These are phyloP conservation scores for Avena insularis DNA, from an alignment of 176 grass and related monocot genomes.

Conservation along the genomic window DNA sequence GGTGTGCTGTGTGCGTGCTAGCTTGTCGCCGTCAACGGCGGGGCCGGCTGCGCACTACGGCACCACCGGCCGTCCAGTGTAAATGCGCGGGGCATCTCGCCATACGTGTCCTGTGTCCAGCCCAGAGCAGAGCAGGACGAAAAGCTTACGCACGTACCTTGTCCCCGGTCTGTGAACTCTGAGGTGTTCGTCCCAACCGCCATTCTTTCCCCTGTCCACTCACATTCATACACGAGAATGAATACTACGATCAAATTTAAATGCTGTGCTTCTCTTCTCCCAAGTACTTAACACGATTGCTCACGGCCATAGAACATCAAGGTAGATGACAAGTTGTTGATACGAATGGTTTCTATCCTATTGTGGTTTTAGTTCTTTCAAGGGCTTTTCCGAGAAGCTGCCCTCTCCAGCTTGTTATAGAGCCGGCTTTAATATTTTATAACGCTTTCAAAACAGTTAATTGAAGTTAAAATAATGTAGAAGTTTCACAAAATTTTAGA, in stretches of 20 bases:
- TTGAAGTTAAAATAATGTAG: too few species aligned
- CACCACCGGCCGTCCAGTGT: background rate
- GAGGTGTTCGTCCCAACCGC: constrained; percentile 18
- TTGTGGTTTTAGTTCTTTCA: too few species aligned
- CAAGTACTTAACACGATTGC: background rate
- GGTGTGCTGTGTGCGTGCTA: background rate
- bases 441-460: too few species aligned
- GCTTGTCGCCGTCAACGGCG: constrained; percentile 32
- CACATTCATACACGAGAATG: background rate
- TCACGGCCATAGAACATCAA: background rate
- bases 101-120: constrained; percentile 2
- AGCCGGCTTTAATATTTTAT: too few species aligned
- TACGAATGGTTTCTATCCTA: background rate
- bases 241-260: too few species aligned
- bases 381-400: too few species aligned
- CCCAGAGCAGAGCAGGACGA: background rate
- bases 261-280: too few species aligned
- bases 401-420: too few species aligned
- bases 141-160: background rate
- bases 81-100: background rate
- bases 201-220: background rate
- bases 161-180: constrained; percentile 10
- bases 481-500: too few species aligned
- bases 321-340: constrained; percentile 15
- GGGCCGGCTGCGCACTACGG: constrained; percentile 17